phyloP scores from a whole-genome alignment of 2,329 filamentous ascomycete genomes.

The Monosporascus cannonballus region DNA sequence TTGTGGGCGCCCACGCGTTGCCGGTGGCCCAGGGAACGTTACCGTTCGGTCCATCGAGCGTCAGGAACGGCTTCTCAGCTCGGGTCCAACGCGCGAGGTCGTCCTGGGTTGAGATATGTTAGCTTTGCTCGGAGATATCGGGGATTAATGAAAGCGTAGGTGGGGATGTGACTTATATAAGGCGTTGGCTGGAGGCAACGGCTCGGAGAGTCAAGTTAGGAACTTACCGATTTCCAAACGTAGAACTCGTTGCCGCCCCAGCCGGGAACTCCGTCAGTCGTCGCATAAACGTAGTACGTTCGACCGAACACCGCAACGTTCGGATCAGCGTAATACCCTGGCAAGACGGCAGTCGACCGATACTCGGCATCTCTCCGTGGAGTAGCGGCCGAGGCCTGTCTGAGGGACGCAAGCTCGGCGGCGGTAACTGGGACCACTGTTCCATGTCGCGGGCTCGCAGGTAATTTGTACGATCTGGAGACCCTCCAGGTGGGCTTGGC shows the following conservation, averaged over 20 bases:
- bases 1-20: constrained; percentile 62
- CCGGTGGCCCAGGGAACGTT: constrained; percentile 60
- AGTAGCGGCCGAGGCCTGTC: constrained; percentile 8
- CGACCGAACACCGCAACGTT: constrained; percentile 38
- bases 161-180: not conserved
- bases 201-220: too few species aligned
- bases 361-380: not conserved
- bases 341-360: constrained; percentile 28
- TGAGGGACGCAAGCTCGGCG: constrained; percentile 31
- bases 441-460: constrained; percentile 44
- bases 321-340: constrained; percentile 38
- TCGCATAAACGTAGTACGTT: constrained; percentile 42
- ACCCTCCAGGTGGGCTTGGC: constrained; percentile 42
- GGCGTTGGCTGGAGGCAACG: too few species aligned
- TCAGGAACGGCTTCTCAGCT: constrained; percentile 34
- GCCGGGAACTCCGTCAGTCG: constrained; percentile 36
- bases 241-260: constrained; percentile 44
- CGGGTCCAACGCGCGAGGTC: constrained; percentile 38
- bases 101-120: constrained; percentile 3
- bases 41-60: constrained; percentile 36
- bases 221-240: constrained; percentile 35
- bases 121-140: not conserved
- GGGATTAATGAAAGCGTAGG: not conserved
- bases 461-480: constrained; percentile 38
- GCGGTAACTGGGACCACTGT: constrained; percentile 47